Evolutionary conservation across 1,139 yeast species (phyloP).

Genomic region (Ogataea hybrid): DNA sequence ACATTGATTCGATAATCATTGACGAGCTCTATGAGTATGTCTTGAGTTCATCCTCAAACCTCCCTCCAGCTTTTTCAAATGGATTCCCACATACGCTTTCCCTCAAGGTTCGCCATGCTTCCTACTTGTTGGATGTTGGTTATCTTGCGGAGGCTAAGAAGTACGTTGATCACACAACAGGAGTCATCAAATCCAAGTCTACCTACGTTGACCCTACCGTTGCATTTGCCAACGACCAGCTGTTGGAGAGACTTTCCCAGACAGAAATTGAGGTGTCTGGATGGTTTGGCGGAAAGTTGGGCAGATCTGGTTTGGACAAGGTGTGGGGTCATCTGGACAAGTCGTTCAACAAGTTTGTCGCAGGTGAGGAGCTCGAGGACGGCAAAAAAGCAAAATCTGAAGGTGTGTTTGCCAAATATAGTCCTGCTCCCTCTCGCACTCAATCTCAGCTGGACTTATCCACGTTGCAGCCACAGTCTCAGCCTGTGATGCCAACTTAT

Average conservation of each 20-base stretch:
- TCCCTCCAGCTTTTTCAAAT: constrained; percentile 31
- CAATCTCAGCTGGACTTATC: constrained; percentile 47
- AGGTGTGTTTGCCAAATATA: constrained; percentile 73
- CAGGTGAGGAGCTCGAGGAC: constrained; percentile 66
- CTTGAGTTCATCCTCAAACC: constrained; percentile 33
- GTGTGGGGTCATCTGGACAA: constrained; percentile 86
- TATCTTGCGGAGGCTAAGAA: constrained; percentile 52
- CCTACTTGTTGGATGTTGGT: constrained; percentile 64
- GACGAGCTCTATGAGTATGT: constrained; percentile 74
- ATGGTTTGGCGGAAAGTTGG: constrained; percentile 32
- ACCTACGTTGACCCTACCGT: constrained; percentile 39
- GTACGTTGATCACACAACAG: constrained; percentile 53
- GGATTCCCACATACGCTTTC: constrained; percentile 56
- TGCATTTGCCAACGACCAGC: constrained; percentile 38
- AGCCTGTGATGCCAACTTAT: constrained; percentile 16
- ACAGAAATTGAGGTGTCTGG: constrained; percentile 35
- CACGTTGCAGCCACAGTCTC: constrained; percentile 21
- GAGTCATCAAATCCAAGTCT: constrained; percentile 44
- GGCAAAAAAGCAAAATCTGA: constrained; percentile 36
- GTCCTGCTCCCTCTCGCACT: constrained; percentile 58
- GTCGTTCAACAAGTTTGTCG: constrained; percentile 78
- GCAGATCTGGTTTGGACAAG: constrained; percentile 77
- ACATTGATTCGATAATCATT: constrained; percentile 46
- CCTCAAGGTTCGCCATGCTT: constrained; percentile 61
- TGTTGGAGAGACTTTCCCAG: constrained; percentile 47